A percentile compares a stretch with the other conserved stretches of the same genome.
phyloP scores from a whole-genome alignment of 768 basidiomycete species.

The Panus rudis region DNA sequence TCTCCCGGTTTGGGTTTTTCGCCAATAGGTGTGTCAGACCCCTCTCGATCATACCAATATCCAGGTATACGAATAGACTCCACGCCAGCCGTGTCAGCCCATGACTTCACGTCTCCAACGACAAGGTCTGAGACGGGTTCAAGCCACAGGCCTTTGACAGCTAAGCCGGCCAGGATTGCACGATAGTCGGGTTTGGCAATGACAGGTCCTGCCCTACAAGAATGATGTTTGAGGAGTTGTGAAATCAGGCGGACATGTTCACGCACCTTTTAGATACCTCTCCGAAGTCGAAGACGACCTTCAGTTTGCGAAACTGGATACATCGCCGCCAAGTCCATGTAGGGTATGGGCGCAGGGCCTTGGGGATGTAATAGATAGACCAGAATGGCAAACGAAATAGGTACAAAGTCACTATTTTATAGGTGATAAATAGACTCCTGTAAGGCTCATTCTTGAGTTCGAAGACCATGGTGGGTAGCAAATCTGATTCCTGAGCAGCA shows the following conservation, averaged over 20 bases:
- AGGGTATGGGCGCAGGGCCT: background rate
- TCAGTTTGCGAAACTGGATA: background rate
- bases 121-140: constrained; percentile 27
- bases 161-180: background rate
- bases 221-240: no score
- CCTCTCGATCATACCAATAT: constrained; percentile 23
- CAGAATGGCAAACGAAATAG: constrained; percentile 6
- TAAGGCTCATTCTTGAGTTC: no score
- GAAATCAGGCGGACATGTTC: no score
- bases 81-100: constrained; percentile 25
- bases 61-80: constrained; percentile 25
- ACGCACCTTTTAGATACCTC: no score
- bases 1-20: background rate
- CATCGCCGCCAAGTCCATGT: background rate
- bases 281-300: no score
- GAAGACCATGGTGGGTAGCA: background rate
- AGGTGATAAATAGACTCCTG: no score
- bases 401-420: no score
- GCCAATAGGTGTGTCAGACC: background rate
- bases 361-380: constrained; percentile 1
- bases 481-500: no score
- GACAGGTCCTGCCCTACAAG: no score
- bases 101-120: constrained; percentile 22
- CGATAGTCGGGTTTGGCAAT: constrained; percentile 4
- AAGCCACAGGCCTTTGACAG: constrained; percentile 26